Conservation (phyloP, 2,329 filamentous ascomycete genomes). For the Geoglossum cookeanum region DNA sequence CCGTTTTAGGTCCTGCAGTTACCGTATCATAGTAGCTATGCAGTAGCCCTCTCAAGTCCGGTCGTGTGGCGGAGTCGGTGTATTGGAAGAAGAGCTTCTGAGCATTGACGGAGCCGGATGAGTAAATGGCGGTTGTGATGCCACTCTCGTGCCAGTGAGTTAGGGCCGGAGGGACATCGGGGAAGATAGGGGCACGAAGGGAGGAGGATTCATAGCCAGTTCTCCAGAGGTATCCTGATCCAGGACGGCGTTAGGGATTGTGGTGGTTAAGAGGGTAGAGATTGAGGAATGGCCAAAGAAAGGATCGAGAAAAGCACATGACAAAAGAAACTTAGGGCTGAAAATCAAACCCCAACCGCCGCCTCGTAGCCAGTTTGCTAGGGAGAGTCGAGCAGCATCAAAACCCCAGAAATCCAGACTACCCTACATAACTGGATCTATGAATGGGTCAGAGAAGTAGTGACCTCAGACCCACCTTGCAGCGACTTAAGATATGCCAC, state of each 20-base stretch:
- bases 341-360: no score
- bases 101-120: constrained; percentile 59
- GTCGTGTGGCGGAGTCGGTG: constrained; percentile 32
- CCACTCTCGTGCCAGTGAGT: constrained; percentile 36
- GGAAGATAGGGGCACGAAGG: constrained; percentile 53
- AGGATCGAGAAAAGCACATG: background rate
- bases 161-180: constrained; percentile 50
- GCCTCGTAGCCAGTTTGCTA: no score
- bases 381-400: no score
- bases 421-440: no score
- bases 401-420: no score
- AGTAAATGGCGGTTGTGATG: constrained; percentile 55
- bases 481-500: constrained; percentile 58
- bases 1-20: constrained; percentile 57
- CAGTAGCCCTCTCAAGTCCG: constrained; percentile 41
- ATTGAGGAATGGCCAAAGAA: background rate
- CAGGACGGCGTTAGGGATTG: constrained; percentile 5
- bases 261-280: constrained; percentile 2
- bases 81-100: constrained; percentile 60
- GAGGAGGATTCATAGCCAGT: constrained; percentile 51
- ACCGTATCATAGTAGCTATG: constrained; percentile 60
- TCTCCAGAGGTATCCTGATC: constrained; percentile 49
- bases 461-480: constrained; percentile 27
- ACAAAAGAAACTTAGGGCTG: no score
- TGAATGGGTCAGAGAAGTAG: no score